Percentiles rank a stretch among this genome's conserved stretches.
Evolutionary conservation across 257 asterid genomes (phyloP).

Genomic region (Vinca minor): DNA sequence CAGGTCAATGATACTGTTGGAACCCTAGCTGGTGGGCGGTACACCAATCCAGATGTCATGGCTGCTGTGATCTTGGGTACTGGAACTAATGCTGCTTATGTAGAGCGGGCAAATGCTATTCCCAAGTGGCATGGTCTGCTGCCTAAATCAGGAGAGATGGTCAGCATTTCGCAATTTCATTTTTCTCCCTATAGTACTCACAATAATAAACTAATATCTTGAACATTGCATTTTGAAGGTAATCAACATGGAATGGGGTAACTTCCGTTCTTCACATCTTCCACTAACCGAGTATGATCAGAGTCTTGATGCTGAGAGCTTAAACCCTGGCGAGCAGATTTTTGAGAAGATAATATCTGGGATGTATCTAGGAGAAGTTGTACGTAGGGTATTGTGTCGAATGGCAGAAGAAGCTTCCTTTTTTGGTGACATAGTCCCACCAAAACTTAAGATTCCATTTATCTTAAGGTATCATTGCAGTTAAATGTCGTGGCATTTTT

Average conservation of each 20-base stretch:
- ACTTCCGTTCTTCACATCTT: slow-evolving; percentile 79
- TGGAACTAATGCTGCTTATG: slow-evolving; percentile 95
- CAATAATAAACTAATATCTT: not conserved
- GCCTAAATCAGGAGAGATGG: slow-evolving; percentile 83
- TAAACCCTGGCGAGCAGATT: slow-evolving; percentile 95
- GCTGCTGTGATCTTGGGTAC: slow-evolving; percentile 93
- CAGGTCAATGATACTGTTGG: slow-evolving; percentile 95
- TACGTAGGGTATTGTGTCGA: slow-evolving; percentile 68
- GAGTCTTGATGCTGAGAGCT: slow-evolving; percentile 68
- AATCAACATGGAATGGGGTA: slow-evolving; percentile 98
- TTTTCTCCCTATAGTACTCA: too few relatives aligned
- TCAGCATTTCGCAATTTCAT: slow-evolving; percentile 25
- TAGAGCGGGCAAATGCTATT: slow-evolving; percentile 69
- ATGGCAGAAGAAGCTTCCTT: slow-evolving; percentile 77
- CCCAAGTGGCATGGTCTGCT: slow-evolving; percentile 75
- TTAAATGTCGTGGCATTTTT: not conserved
- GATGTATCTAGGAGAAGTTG: slow-evolving; percentile 92
- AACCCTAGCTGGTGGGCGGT: slow-evolving; percentile 80
- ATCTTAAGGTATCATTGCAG: slow-evolving; percentile 47
- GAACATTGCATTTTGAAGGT: slow-evolving; percentile 37
- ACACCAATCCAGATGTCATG: slow-evolving; percentile 52
- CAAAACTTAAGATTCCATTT: slow-evolving; percentile 61
- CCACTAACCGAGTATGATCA: slow-evolving; percentile 76
- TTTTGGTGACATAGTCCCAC: slow-evolving; percentile 67
- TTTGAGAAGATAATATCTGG: slow-evolving; percentile 87